These are phyloP conservation scores for Termitomyces sp. DNA, from an alignment of 768 basidiomycete genomes.

Conservation along the genomic window DNA sequence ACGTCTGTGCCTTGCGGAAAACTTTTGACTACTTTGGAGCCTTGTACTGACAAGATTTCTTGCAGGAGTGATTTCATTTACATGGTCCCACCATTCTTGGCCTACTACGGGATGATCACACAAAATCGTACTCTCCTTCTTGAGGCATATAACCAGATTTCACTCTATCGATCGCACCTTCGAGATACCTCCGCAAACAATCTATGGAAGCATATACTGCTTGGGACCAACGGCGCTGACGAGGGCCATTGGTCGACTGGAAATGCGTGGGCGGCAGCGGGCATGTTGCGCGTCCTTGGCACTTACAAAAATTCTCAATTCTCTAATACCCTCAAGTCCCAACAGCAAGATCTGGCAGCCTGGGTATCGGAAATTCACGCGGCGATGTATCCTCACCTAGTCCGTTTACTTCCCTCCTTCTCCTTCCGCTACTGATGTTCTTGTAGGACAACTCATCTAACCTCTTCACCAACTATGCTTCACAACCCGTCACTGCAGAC, in stretches of 20 bases:
- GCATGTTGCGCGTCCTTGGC: constrained; percentile 77
- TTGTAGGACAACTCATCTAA: constrained; percentile 33
- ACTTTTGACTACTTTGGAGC: neutral
- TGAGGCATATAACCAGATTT: constrained; percentile 68
- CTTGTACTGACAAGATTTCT: neutral
- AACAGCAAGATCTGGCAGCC: constrained; percentile 51
- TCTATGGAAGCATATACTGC: constrained; percentile 74
- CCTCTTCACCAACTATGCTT: constrained; percentile 72
- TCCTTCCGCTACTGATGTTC: neutral
- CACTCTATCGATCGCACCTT: constrained; percentile 64
- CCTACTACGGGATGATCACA: constrained; percentile 70
- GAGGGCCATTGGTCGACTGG: constrained; percentile 81
- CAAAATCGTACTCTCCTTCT: constrained; percentile 51
- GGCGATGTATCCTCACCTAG: constrained; percentile 62
- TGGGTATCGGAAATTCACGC: constrained; percentile 73
- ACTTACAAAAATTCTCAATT: constrained; percentile 66
- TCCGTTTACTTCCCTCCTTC: constrained; percentile 26
- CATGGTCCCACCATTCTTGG: constrained; percentile 85
- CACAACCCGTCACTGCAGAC: constrained; percentile 29
- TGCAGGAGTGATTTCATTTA: constrained; percentile 74
- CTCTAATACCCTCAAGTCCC: constrained; percentile 35
- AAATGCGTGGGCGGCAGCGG: constrained; percentile 86
- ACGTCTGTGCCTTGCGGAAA: neutral
- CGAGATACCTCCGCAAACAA: constrained; percentile 41
- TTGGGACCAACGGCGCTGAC: constrained; percentile 52